phyloP scores from a whole-genome alignment of 176 grass and related monocot genomes.

The Bolboschoenus planiculmis region DNA sequence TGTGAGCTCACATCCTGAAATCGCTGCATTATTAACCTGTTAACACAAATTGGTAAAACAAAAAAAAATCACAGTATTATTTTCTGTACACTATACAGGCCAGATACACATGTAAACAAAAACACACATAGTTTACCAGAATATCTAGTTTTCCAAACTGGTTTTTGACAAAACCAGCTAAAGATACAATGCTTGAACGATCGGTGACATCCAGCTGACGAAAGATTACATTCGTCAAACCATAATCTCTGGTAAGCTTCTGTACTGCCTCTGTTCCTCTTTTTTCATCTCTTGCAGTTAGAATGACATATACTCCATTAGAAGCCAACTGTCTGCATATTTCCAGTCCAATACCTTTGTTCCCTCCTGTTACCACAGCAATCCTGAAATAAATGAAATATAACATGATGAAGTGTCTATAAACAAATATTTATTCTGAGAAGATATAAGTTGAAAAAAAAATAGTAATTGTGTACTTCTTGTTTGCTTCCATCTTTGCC shows the following conservation, averaged over 20 bases:
- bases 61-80: too few relatives aligned
- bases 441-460: too few relatives aligned
- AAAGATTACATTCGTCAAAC: conserved; percentile 41
- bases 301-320: conserved; percentile 42
- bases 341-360: conserved; percentile 57
- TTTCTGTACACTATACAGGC: too few relatives aligned
- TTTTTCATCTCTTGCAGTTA: conserved; percentile 62
- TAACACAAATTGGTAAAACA: not conserved
- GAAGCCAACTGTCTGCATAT: conserved; percentile 43
- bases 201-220: conserved; percentile 54
- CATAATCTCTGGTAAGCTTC: conserved; percentile 22
- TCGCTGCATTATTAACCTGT: conserved; percentile 65
- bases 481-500: too few relatives aligned
- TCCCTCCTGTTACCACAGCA: conserved; percentile 64
- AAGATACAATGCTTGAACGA: conserved; percentile 21
- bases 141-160: conserved; percentile 65
- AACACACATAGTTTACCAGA: conserved; percentile 23
- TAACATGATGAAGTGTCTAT: not conserved
- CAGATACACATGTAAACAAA: too few relatives aligned
- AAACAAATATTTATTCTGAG: not conserved
- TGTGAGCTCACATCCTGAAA: conserved; percentile 35
- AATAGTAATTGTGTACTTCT: too few relatives aligned
- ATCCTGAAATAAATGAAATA: conserved; percentile 22
- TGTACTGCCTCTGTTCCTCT: conserved; percentile 34
- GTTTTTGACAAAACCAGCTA: conserved; percentile 27